Evolutionary conservation across 2,329 filamentous ascomycete genomes (phyloP), one percentile per base, ranked within the genome.

Genomic region (Alternaria novae-zelandiae): DNA sequence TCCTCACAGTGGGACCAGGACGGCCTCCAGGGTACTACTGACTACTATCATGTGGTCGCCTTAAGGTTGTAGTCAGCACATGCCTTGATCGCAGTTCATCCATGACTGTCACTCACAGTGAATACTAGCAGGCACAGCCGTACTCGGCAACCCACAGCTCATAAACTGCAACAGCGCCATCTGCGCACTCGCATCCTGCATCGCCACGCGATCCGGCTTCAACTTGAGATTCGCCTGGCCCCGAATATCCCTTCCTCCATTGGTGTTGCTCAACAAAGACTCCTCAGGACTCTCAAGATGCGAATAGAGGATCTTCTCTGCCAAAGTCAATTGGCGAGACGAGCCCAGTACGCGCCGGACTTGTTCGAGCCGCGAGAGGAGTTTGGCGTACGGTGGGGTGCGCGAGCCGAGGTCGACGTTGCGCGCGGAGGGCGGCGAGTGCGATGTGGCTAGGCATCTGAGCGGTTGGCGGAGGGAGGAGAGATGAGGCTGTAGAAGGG

Each of bases 161-260:
- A 99, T 99, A 86, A 99, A 99, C 82, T 99, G 96, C 73, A 99
- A 84, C 69, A 99, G 85, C 2, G 96, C 96, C 96, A 99, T 99
- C 84, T 99, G 96, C 6, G 96, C 96, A 28, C 93, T 97, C 13
- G 96, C 96, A 84, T 99, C 96, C 83, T 99, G 96, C 96, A 99
- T 99, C 69, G 96, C 96, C 72, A 98, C 96, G 57, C 96, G 89
- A 81, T 99, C 96, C 21, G 96, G 96, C 82, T 97, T 97, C 81
- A 99, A 91, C 85, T 97, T 97, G 82, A 99, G 86, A 79, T 97
- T 98, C 54, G 94, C 94, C 77, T 89, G 89, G 70, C 95, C 95
- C 45, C 96, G 89, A 66, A 99, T 91, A 75, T 91, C 87, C 55
- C 88, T 88, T 70, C 94, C 95, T 86, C 94, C 93, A 81, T 93